A percentile compares a stretch with the other conserved stretches of the same genome.
Conservation (phyloP, 768 basidiomycete genomes). For the Coprinellus micaceus region DNA sequence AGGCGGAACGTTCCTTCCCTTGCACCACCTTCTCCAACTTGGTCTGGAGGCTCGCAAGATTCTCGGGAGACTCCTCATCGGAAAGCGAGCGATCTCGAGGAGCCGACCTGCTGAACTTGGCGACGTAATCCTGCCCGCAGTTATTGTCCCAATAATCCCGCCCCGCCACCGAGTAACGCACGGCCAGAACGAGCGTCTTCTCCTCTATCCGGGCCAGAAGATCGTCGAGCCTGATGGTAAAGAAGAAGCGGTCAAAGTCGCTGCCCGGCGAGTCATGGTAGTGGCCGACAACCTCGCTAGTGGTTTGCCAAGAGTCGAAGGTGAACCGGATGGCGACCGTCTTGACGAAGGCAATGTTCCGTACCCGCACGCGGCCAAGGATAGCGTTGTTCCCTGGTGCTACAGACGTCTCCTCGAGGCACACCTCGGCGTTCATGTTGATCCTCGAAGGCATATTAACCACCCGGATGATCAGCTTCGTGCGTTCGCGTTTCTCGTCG, state of each 20-base stretch:
- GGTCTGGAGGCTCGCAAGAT: constrained; percentile 59
- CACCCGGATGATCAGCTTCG: constrained; percentile 54
- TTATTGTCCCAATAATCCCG: constrained; percentile 95
- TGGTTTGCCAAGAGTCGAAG: constrained; percentile 93
- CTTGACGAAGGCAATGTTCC: constrained; percentile 86
- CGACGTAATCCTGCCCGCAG: constrained; percentile 68
- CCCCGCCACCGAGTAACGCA: constrained; percentile 68
- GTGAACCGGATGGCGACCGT: constrained; percentile 88
- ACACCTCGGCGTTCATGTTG: constrained; percentile 41
- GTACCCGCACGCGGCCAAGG: constrained; percentile 71
- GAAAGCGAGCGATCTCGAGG: constrained; percentile 24
- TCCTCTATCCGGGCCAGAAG: constrained; percentile 73
- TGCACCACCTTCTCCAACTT: constrained; percentile 65
- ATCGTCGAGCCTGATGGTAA: constrained; percentile 75
- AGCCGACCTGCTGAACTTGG: constrained; percentile 52
- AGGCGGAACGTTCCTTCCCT: constrained; percentile 24
- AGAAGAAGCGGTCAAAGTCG: constrained; percentile 70
- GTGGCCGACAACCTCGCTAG: constrained; percentile 83
- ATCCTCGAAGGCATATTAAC: constrained; percentile 60
- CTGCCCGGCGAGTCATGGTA: constrained; percentile 50
- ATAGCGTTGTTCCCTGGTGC: constrained; percentile 51
- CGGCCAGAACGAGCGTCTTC: constrained; percentile 75
- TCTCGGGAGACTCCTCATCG: constrained; percentile 32
- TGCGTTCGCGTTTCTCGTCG: constrained; percentile 26
- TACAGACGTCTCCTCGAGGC: constrained; percentile 54